Evolutionary conservation across 2,329 filamentous ascomycete genomes (phyloP).

Genomic region (Colletotrichum lindemuthianum): DNA sequence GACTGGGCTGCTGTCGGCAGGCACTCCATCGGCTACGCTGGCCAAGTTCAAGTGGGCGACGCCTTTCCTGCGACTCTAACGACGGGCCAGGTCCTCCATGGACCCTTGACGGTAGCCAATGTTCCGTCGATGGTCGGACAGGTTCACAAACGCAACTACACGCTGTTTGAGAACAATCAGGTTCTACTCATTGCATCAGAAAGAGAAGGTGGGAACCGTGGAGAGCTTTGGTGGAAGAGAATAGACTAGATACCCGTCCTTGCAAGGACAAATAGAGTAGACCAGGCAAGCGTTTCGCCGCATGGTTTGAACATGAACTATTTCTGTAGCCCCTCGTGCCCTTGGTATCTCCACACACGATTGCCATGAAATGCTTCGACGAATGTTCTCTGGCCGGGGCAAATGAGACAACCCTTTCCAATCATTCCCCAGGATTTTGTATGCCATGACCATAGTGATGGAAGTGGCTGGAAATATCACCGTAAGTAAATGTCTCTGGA

Average conservation of each 20-base stretch:
- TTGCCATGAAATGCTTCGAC: too few species aligned
- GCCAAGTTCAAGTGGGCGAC: conserved; percentile 39
- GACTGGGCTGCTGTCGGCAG: conserved; percentile 43
- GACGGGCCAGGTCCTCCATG: conserved; percentile 42
- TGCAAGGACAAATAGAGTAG: not conserved
- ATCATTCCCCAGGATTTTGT: too few species aligned
- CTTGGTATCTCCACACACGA: too few species aligned
- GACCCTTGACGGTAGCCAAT: conserved; percentile 40
- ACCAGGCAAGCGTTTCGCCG: too few species aligned
- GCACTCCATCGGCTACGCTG: conserved; percentile 41
- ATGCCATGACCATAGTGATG: too few species aligned
- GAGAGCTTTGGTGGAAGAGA: conserved; percentile 36
- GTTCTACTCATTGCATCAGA: conserved; percentile 30
- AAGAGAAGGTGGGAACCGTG: conserved; percentile 27
- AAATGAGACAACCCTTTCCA: too few species aligned
- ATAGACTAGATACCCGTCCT: conserved; percentile 20
- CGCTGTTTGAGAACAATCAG: conserved; percentile 28
- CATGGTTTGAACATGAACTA: too few species aligned
- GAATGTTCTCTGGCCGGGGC: too few species aligned
- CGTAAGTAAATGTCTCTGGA: too few species aligned
- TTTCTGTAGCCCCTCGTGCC: too few species aligned
- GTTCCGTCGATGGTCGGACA: conserved; percentile 41
- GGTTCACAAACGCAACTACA: conserved; percentile 37
- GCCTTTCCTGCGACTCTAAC: conserved; percentile 35
- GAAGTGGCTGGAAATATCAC: too few species aligned